These are phyloP conservation scores for Alternaria panax DNA, from an alignment of 2,329 filamentous ascomycete genomes.

Conservation along the genomic window DNA sequence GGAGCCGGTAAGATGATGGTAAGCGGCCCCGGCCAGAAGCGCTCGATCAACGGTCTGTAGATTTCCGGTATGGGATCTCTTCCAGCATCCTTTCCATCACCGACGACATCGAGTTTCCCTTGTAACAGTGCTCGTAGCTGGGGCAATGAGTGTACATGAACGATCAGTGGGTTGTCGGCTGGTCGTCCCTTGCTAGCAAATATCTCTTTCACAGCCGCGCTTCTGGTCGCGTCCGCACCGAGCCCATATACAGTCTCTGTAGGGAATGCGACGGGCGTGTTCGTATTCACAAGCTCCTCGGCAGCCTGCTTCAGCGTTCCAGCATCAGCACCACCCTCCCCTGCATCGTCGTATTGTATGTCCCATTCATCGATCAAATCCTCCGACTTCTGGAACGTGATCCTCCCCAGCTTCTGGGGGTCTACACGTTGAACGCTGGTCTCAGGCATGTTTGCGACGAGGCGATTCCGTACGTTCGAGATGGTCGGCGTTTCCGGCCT, in stretches of 20 bases:
- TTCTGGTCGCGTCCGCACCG: conserved; percentile 92
- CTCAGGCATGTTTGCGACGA: conserved; percentile 33
- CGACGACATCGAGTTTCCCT: conserved; percentile 20
- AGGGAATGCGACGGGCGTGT: conserved; percentile 88
- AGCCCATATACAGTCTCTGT: conserved; percentile 98
- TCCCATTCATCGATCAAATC: conserved; percentile 48
- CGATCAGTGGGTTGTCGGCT: conserved; percentile 93
- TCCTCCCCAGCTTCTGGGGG: conserved; percentile 49
- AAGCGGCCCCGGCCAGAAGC: conserved; percentile 93
- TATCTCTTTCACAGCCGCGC: conserved; percentile 84
- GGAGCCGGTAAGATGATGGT: conserved; percentile 88
- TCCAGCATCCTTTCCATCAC: conserved; percentile 3
- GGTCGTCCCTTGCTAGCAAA: conserved; percentile 90
- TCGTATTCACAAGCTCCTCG: conserved; percentile 66
- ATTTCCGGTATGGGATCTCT: conserved; percentile 69
- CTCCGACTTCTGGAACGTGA: conserved; percentile 42
- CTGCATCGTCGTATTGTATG: conserved; percentile 37
- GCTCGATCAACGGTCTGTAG: conserved; percentile 78
- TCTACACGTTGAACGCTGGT: conserved; percentile 52
- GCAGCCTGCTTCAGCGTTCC: conserved; percentile 70
- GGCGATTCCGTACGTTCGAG: conserved; percentile 8
- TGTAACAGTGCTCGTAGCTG: conserved; percentile 73
- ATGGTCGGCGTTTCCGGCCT: background rate
- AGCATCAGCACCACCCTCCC: conserved; percentile 52
- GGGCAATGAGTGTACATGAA: conserved; percentile 82